Base-by-base conservation (phyloP, 768 basidiomycete species). In the Agaricus subrufescens region DNA sequence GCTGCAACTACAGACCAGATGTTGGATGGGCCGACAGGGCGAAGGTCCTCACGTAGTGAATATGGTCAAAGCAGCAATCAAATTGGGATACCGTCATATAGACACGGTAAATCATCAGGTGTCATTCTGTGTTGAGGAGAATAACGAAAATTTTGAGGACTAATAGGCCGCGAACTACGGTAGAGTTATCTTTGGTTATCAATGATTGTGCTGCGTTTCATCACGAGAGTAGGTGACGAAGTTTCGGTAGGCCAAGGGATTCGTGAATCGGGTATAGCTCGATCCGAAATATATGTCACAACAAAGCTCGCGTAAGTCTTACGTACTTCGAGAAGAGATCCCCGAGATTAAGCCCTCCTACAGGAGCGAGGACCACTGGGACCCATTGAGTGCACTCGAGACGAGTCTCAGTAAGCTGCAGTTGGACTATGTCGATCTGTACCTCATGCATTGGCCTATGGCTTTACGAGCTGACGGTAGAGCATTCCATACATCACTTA, bases 361-460 rank as follows among this genome's bases (percentile, higher is more conserved):
- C 58, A 73, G 68, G 50, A 58, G 67, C 44, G 65, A 69, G 57
- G 65, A 70, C 42, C 77, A 76, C 57, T 68, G 62, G 34, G 57
- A 62, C 25, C 75, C 75, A 7, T 51, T 61, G 30, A 60, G 63
- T 19, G 70, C 70, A 0, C 66, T 79, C 11, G 63, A 76, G 26
- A 53, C 55, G 29, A 71, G 70, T 51, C 61, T 78, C 44, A 55
- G 63, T 46, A 68, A 69, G 50, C 65, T 75, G 15, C 65, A 66
- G 26, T 62, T 68, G 15, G 72, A 73, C 38, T 80, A 80, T 64
- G 69, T 82, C 39, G 79, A 81, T 65, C 60, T 81, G n/a, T 80
- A 75, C 61, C 66, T 76, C 19, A 69, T 77, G 59, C 75, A 76
- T 56, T 56, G 55, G 52, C 57, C 50, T 37, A 50, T 52, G 51